Conservation (phyloP, 1,284 basidiomycete genomes). For the Trametes sp. region DNA sequence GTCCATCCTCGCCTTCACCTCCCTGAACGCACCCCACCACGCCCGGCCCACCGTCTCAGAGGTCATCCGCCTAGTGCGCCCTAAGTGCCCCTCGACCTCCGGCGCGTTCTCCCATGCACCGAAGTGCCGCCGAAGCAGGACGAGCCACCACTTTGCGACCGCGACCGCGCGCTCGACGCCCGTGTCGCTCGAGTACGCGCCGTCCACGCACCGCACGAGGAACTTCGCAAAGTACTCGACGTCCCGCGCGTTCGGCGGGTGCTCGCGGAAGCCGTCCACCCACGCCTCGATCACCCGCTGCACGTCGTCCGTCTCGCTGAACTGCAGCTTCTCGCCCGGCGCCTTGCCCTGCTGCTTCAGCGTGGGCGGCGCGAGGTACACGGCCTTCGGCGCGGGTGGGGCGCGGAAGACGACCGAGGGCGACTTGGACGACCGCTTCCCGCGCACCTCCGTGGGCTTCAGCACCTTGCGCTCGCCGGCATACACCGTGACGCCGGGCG, state of each 20-base stretch:
- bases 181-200: slow-evolving; percentile 55
- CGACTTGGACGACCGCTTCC: slow-evolving; percentile 22
- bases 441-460: slow-evolving; percentile 52
- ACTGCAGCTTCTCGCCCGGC: slow-evolving; percentile 60
- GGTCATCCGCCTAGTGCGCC: slow-evolving; percentile 35
- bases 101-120: slow-evolving; percentile 57
- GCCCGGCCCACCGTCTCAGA: slow-evolving; percentile 58
- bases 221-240: slow-evolving; percentile 76
- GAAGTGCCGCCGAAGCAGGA: slow-evolving; percentile 67
- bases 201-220: slow-evolving; percentile 69
- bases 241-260: slow-evolving; percentile 72
- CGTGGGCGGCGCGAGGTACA: slow-evolving; percentile 52
- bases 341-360: slow-evolving; percentile 62
- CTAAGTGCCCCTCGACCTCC: slow-evolving; percentile 40
- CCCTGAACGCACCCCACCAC: slow-evolving; percentile 81
- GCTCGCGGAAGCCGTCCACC: slow-evolving; percentile 67
- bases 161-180: slow-evolving; percentile 73
- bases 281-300: slow-evolving; percentile 74
- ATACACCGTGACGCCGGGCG: slow-evolving; percentile 39
- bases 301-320: slow-evolving; percentile 71
- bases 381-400: slow-evolving; percentile 60
- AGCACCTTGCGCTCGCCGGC: slow-evolving; percentile 49
- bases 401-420: slow-evolving; percentile 46
- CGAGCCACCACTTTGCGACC: slow-evolving; percentile 82
- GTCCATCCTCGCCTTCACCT: slow-evolving; percentile 71